Conservation (phyloP, 2,329 filamentous ascomycete genomes). For the Tolypocladium nubicola region DNA sequence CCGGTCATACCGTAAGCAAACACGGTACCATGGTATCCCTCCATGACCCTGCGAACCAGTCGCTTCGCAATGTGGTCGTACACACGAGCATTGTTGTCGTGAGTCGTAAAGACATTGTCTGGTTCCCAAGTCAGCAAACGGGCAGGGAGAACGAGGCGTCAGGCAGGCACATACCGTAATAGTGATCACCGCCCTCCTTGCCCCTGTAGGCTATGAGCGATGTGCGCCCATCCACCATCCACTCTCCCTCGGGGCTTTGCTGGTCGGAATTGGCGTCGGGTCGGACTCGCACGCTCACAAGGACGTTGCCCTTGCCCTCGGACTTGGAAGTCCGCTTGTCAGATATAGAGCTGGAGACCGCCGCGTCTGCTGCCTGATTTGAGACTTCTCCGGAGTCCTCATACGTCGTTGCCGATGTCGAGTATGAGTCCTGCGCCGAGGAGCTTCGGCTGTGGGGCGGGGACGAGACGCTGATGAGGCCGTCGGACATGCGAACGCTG, state of each 20-base stretch:
- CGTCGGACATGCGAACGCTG: conserved; percentile 59
- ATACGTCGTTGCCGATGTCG: conserved; percentile 79
- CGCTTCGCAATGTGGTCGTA: conserved; percentile 93
- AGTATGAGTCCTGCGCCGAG: conserved; percentile 85
- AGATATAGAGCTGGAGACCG: conserved; percentile 17
- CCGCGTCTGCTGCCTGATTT: conserved; percentile 18
- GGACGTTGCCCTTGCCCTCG: conserved; percentile 85
- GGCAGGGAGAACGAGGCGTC: neutral
- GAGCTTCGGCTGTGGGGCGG: conserved; percentile 84
- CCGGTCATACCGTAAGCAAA: conserved; percentile 99
- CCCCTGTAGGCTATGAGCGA: conserved; percentile 76
- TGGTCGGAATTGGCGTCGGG: conserved; percentile 64
- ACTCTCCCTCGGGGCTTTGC: conserved; percentile 63
- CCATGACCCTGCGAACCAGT: conserved; percentile 92
- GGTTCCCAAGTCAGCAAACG: conserved; percentile 10
- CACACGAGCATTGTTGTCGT: conserved; percentile 89
- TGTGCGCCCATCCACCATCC: conserved; percentile 80
- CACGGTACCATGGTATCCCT: conserved; percentile 96
- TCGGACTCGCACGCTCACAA: conserved; percentile 89
- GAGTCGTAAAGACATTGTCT: conserved; percentile 95
- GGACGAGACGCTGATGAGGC: conserved; percentile 66
- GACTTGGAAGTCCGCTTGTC: conserved; percentile 42
- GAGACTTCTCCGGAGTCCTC: conserved; percentile 61
- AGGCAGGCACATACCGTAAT: conserved; percentile 57
- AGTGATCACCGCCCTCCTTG: conserved; percentile 85